These are phyloP conservation scores for Pseudonectria buxi DNA, from an alignment of 2,329 filamentous ascomycete species.

Conservation along the genomic window DNA sequence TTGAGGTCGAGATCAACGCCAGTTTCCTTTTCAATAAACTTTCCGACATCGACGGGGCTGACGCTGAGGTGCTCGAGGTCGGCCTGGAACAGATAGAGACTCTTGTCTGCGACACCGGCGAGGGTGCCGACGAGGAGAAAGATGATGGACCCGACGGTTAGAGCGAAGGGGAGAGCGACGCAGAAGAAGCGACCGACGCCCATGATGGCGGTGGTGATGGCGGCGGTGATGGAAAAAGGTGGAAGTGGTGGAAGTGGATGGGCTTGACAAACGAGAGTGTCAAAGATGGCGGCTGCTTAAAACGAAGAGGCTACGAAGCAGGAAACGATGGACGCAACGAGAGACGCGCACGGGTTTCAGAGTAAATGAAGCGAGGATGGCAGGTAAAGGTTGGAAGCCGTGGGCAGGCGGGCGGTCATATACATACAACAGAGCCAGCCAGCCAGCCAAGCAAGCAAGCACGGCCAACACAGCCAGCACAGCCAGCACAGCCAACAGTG, in stretches of 20 bases:
- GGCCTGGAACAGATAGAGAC: conserved; percentile 52
- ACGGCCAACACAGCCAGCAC: no score
- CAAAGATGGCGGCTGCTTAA: no score
- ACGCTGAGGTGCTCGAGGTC: conserved; percentile 53
- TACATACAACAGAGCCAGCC: background rate
- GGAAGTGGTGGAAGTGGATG: conserved; percentile 9
- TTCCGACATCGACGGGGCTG: conserved; percentile 27
- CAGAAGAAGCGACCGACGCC: conserved; percentile 73
- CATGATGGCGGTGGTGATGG: conserved; percentile 39
- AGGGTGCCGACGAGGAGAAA: conserved; percentile 55
- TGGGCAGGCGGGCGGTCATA: background rate
- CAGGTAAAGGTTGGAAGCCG: no score
- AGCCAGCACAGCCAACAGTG: no score
- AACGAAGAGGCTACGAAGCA: conserved; percentile 2
- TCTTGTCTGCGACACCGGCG: conserved; percentile 49
- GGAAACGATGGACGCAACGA: conserved; percentile 1
- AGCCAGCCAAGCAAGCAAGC: no score
- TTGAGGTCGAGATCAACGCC: conserved; percentile 14
- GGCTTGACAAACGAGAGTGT: background rate
- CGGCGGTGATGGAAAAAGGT: no score
- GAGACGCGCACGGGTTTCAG: no score
- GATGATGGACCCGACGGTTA: conserved; percentile 72
- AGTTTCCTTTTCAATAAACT: conserved; percentile 29
- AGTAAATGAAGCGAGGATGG: no score
- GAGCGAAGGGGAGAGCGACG: conserved; percentile 77